phyloP scores from a whole-genome alignment of 2,329 filamentous ascomycete genomes.

The Xylaria polymorpha region DNA sequence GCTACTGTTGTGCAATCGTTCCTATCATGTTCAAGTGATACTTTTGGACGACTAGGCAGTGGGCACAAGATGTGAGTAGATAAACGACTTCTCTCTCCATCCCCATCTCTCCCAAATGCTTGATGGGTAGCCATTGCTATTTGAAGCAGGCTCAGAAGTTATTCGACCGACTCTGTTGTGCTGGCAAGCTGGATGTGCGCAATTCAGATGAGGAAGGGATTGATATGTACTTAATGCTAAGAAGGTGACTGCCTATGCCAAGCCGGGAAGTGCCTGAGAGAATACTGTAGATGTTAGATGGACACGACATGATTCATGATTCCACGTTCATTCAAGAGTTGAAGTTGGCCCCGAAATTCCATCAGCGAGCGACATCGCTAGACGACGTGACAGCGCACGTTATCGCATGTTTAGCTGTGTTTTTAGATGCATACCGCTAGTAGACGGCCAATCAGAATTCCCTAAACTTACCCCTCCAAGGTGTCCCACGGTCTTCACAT shows the following conservation, averaged over 20 bases:
- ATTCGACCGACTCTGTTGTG: background rate
- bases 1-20: background rate
- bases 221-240: too few relatives aligned
- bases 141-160: background rate
- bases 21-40: background rate
- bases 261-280: background rate
- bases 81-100: background rate
- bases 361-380: background rate
- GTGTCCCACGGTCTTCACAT: background rate
- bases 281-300: background rate
- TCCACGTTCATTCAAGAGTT: background rate
- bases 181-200: background rate
- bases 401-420: slow-evolving; percentile 8
- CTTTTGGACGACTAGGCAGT: too few relatives aligned
- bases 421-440: slow-evolving; percentile 20
- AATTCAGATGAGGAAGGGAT: background rate
- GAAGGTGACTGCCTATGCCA: too few relatives aligned
- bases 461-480: slow-evolving; percentile 15
- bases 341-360: background rate
- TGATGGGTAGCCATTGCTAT: background rate
- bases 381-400: slow-evolving; percentile 8
- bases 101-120: background rate
- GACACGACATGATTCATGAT: background rate
- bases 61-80: background rate
- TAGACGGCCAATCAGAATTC: slow-evolving; percentile 21